Base-by-base conservation (phyloP, 331 rosid genomes). In the Rosa hybrid region DNA sequence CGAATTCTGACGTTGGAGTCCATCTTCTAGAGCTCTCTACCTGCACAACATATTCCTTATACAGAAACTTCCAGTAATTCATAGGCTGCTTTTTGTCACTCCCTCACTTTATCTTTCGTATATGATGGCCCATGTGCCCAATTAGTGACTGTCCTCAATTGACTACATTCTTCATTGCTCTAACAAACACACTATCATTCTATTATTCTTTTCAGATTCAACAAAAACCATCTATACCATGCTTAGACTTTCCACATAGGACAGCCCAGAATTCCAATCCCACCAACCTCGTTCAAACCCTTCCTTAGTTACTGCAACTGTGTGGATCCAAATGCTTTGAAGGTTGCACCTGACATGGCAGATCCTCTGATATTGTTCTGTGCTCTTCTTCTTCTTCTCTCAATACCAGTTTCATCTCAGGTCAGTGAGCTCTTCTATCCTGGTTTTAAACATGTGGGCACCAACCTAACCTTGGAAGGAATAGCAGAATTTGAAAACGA, bases 401-500 rank as follows among this genome's bases (percentile, higher is more conserved):
- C 83, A 8, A 48, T 80, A 57, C 73, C 87, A 67, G 74, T 30
- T 70, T 88, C 85, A 25, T 85, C 86, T 13, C 85, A 87, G 72
- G 59, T 41, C n/a, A 86, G 77, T 48, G 86, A 87, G 30, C 53
- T 91, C 49, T 60, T 86, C 39, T 88, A 50, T 21, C 3, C 89
- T 48, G 93, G 96, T 39, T 91, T 91, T 82, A 86, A 85, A 70
- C 78, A 77, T 63, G 85, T 23, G 16, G 84, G 79, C 42, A 16
- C 88, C 63, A 87, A 87, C n/a, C 51, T 91, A 11, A 81, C 93
- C 70, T 63, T 91, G 41, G 72, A 45, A 21, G 96, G 90, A 17
- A 56, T 67, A 1, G 89, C 96, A 2, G 80, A 89, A 30, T 78
- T 88, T 7, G 72, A 77, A 62, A 67, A 80, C 20, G 65, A 78